Conservation (phyloP, 2,329 filamentous ascomycete genomes). For the Ramularia collo-cygni region DNA sequence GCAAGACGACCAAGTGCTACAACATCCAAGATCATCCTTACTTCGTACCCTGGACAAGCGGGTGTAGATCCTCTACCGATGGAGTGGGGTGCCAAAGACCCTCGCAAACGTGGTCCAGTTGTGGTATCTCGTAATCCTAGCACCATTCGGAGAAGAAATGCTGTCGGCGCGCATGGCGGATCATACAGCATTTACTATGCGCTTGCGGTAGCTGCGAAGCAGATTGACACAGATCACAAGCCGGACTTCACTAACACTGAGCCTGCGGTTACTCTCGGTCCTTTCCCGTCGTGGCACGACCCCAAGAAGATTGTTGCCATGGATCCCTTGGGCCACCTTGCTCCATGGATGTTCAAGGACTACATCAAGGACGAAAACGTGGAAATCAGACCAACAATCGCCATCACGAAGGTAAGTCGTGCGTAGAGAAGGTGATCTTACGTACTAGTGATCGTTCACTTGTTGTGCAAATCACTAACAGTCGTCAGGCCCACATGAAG, state of each 20-base stretch:
- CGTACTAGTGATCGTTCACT: no score
- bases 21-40: constrained; percentile 59
- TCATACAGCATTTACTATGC: constrained; percentile 97
- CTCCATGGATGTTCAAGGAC: constrained; percentile 76
- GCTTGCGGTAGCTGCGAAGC: constrained; percentile 82
- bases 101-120: constrained; percentile 71
- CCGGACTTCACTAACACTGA: constrained; percentile 79
- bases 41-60: constrained; percentile 87
- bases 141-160: constrained; percentile 74
- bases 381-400: constrained; percentile 63
- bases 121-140: constrained; percentile 71
- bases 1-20: constrained; percentile 35
- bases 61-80: constrained; percentile 87
- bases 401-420: constrained; percentile 58
- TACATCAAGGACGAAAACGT: constrained; percentile 71
- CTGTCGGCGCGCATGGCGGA: constrained; percentile 69
- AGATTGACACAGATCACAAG: constrained; percentile 75
- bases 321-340: constrained; percentile 87
- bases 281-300: constrained; percentile 83
- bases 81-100: constrained; percentile 77
- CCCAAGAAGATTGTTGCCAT: constrained; percentile 94
- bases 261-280: constrained; percentile 81
- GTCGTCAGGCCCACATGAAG: constrained; percentile 70
- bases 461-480: no score
- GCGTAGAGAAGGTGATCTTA: no score